Conservation (phyloP, 345 rosid genomes). For the Pugionium dolabratum region DNA sequence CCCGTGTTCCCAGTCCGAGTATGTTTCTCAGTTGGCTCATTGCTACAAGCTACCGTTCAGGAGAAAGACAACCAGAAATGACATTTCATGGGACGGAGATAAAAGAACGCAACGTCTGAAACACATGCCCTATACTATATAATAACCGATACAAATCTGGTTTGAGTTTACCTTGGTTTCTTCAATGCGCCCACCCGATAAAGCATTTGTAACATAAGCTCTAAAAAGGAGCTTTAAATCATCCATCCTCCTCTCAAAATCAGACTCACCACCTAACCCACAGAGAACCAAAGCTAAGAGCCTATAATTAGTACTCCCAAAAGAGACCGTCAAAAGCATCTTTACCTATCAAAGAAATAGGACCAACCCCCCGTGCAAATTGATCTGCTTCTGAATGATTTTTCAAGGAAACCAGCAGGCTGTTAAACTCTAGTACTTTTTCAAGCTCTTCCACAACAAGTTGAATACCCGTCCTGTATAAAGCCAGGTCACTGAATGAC, state of each 20-base stretch:
- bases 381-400: conserved; percentile 63
- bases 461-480: conserved; percentile 61
- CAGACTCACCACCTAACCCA: conserved; percentile 81
- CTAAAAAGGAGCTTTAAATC: conserved; percentile 92
- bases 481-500: neutral
- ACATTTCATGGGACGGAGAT: neutral
- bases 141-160: conserved; percentile 1
- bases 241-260: conserved; percentile 79
- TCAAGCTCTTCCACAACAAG: conserved; percentile 78
- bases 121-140: conserved; percentile 4
- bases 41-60: conserved; percentile 58
- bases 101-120: conserved; percentile 8
- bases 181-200: conserved; percentile 77
- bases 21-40: conserved; percentile 77
- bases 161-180: conserved; percentile 65
- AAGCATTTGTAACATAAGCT: conserved; percentile 76
- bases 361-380: conserved; percentile 82
- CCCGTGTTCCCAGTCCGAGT: conserved; percentile 88
- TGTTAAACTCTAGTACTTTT: conserved; percentile 71
- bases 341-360: conserved; percentile 77
- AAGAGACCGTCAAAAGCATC: conserved; percentile 29
- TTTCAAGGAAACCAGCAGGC: conserved; percentile 64
- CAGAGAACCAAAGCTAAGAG: conserved; percentile 25
- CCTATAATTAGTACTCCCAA: conserved; percentile 8
- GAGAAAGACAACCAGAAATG: conserved; percentile 15